These are phyloP conservation scores for Talaromyces marneffei DNA, from an alignment of 2,329 filamentous ascomycete genomes.

Conservation along the genomic window DNA sequence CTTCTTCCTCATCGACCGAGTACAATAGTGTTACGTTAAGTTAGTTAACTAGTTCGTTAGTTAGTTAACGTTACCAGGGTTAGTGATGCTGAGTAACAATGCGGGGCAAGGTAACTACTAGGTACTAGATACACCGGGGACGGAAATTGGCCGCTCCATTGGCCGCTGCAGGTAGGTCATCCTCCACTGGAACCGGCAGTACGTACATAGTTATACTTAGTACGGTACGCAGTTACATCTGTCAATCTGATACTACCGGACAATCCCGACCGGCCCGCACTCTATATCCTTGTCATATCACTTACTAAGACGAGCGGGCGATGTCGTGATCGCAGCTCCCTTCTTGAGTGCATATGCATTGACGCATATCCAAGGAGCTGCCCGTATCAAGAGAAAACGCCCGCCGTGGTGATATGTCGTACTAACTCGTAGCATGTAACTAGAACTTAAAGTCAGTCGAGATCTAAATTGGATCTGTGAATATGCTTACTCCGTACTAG, in stretches of 20 bases:
- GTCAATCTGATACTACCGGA: neutral
- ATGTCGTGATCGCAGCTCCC: slow-evolving; percentile 6
- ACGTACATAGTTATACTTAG: neutral
- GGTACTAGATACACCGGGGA: neutral
- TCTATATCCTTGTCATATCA: neutral
- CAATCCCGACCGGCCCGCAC: neutral
- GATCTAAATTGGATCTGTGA: neutral
- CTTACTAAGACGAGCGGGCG: neutral
- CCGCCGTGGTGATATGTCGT: neutral
- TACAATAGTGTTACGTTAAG: no score
- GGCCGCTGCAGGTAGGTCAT: neutral
- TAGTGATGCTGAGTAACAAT: neutral
- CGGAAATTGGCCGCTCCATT: neutral
- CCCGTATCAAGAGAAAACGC: neutral
- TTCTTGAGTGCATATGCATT: neutral
- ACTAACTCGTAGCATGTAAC: no score
- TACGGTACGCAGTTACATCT: no score
- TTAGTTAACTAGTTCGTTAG: no score
- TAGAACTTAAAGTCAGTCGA: neutral
- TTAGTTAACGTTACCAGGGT: no score
- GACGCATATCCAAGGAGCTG: neutral
- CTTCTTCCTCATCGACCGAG: no score
- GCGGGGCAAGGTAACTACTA: no score
- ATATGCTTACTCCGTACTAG: neutral
- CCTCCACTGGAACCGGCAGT: no score